Percentiles rank a stretch among this genome's conserved stretches.
These are phyloP conservation scores for Tricholoma matsutake DNA, from an alignment of 768 basidiomycete genomes.

Conservation along the genomic window DNA sequence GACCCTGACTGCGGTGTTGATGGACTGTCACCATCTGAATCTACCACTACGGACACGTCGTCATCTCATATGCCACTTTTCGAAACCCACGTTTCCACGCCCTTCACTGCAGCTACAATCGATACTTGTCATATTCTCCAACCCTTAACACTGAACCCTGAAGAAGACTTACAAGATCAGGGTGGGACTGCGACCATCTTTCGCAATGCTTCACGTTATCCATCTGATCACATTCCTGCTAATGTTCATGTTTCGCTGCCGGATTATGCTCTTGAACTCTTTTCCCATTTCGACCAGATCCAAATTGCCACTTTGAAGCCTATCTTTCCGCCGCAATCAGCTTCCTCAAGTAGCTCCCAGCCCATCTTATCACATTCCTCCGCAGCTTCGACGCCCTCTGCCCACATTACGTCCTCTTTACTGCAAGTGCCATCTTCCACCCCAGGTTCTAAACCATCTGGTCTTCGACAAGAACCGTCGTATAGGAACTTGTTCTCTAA, in stretches of 20 bases:
- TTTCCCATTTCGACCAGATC: conserved; percentile 16
- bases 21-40: conserved; percentile 1
- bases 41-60: background rate
- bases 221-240: conserved; percentile 2
- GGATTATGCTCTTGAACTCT: conserved; percentile 19
- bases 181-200: conserved; percentile 17
- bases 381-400: background rate
- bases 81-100: conserved; percentile 6
- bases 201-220: background rate
- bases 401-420: conserved; percentile 6
- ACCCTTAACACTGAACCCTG: background rate
- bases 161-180: background rate
- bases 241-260: conserved; percentile 13
- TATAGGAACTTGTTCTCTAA: conserved; percentile 10
- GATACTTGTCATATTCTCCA: conserved; percentile 1
- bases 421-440: conserved; percentile 10
- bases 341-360: background rate
- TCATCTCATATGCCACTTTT: background rate
- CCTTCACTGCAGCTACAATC: conserved; percentile 6
- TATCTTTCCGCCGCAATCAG: background rate
- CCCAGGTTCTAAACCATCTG: background rate
- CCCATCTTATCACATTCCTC: background rate
- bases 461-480: conserved; percentile 3
- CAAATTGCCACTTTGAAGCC: background rate
- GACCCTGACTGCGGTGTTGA: background rate